Percentiles rank a stretch among this genome's conserved stretches.
phyloP scores from a whole-genome alignment of 2,329 filamentous ascomycete genomes.

The Juglanconis juglandina region DNA sequence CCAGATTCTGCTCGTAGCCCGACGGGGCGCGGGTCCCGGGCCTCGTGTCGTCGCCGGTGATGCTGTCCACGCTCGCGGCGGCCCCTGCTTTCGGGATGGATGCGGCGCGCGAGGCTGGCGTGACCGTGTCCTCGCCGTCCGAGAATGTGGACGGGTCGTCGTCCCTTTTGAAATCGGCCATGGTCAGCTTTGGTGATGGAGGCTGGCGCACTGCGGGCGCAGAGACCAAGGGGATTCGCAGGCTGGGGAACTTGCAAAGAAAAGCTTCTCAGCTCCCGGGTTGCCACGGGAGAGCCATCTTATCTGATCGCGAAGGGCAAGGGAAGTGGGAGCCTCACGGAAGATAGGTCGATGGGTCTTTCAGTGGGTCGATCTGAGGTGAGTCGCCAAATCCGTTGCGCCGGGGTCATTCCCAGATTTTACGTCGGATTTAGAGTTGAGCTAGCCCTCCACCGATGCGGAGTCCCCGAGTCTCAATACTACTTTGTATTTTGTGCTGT shows the following conservation, averaged over 20 bases:
- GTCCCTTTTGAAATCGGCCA: not conserved
- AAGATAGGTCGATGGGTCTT: not conserved
- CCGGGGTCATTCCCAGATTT: too few relatives aligned
- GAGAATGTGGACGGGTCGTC: not conserved
- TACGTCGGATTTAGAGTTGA: not conserved
- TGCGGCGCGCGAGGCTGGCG: not conserved
- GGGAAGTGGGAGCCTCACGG: not conserved
- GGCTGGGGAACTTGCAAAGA: not conserved
- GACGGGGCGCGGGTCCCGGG: not conserved
- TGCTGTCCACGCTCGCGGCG: not conserved
- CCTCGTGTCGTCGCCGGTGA: not conserved
- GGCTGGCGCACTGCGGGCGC: not conserved
- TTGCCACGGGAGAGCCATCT: not conserved
- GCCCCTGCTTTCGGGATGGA: not conserved
- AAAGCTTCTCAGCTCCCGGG: not conserved
- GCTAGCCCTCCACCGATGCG: not conserved
- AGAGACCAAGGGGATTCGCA: not conserved
- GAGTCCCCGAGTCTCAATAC: too few relatives aligned
- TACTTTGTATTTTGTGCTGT: too few relatives aligned
- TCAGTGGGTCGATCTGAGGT: not conserved
- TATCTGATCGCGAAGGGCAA: not conserved
- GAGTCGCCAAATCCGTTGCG: not conserved
- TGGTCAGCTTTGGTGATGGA: not conserved
- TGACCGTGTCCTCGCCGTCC: not conserved
- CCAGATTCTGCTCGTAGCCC: not conserved